These are phyloP conservation scores for Fusarium zealandicum DNA, from an alignment of 2,329 filamentous ascomycete genomes.

Conservation along the genomic window DNA sequence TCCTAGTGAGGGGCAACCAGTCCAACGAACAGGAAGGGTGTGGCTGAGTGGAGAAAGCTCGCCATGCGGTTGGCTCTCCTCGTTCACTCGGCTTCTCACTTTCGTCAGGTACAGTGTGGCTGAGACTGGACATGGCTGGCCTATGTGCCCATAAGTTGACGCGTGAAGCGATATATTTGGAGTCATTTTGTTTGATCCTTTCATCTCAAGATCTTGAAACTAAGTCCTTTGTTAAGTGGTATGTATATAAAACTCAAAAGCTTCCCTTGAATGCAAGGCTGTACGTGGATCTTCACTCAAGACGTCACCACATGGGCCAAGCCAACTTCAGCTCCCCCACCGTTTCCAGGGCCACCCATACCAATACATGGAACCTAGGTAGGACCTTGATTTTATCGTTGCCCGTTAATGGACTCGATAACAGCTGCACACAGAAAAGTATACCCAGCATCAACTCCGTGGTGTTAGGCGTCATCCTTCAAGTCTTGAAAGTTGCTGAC, in stretches of 20 bases:
- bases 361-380: too few relatives aligned
- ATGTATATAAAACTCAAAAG: neutral
- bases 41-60: constrained; percentile 29
- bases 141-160: too few relatives aligned
- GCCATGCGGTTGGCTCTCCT: constrained; percentile 22
- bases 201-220: too few relatives aligned
- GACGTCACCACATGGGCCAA: constrained; percentile 19
- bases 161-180: too few relatives aligned
- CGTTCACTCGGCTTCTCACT: constrained; percentile 16
- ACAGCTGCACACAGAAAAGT: too few relatives aligned
- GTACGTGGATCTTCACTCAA: constrained; percentile 1
- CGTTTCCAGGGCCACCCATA: neutral
- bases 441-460: too few relatives aligned
- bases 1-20: constrained; percentile 15
- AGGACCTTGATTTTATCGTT: too few relatives aligned
- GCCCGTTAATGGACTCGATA: too few relatives aligned
- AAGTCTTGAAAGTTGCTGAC: too few relatives aligned
- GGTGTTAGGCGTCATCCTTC: too few relatives aligned
- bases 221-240: too few relatives aligned
- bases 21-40: constrained; percentile 1
- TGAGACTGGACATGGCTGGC: neutral
- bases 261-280: neutral
- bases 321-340: constrained; percentile 16
- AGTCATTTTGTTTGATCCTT: too few relatives aligned
- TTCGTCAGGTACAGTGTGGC: constrained; percentile 24